Conservation (phyloP, 176 grass and related monocot genomes). For the Chrysopogon serrulatus region DNA sequence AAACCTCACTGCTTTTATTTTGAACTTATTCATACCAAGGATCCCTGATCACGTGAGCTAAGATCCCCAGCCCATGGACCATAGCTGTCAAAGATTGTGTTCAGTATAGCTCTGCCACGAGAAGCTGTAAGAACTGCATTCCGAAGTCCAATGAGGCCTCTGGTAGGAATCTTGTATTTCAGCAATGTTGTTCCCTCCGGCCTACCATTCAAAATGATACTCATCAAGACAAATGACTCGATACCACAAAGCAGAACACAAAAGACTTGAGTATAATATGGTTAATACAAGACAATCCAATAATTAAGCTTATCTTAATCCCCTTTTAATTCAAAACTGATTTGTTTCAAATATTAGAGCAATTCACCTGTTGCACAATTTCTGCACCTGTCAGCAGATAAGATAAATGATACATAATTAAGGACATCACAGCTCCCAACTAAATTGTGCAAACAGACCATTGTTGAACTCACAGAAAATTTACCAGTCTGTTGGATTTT, state of each 20-base stretch:
- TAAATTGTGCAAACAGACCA: background rate
- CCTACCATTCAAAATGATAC: conserved; percentile 41
- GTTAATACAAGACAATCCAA: background rate
- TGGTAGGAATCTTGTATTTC: conserved; percentile 96
- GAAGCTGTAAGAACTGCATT: conserved; percentile 93
- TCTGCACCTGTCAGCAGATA: background rate
- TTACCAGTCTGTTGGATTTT: background rate
- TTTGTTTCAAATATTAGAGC: background rate
- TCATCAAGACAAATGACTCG: conserved; percentile 12
- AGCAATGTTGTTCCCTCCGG: conserved; percentile 72
- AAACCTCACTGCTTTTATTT: conserved; percentile 20
- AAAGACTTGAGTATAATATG: background rate
- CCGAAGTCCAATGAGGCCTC: conserved; percentile 91
- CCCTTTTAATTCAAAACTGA: background rate
- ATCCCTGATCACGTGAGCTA: conserved; percentile 73
- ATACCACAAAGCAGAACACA: background rate
- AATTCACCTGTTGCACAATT: background rate
- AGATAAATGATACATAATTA: background rate
- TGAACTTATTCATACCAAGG: conserved; percentile 64
- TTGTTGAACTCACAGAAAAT: background rate
- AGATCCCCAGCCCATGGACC: conserved; percentile 79
- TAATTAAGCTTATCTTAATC: background rate
- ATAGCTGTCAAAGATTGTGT: conserved; percentile 95
- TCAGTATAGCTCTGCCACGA: conserved; percentile 81
- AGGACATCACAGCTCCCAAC: background rate